Base-by-base conservation (phyloP, 2,329 filamentous ascomycete species). In the Ophidiomyces ophidiicola region DNA sequence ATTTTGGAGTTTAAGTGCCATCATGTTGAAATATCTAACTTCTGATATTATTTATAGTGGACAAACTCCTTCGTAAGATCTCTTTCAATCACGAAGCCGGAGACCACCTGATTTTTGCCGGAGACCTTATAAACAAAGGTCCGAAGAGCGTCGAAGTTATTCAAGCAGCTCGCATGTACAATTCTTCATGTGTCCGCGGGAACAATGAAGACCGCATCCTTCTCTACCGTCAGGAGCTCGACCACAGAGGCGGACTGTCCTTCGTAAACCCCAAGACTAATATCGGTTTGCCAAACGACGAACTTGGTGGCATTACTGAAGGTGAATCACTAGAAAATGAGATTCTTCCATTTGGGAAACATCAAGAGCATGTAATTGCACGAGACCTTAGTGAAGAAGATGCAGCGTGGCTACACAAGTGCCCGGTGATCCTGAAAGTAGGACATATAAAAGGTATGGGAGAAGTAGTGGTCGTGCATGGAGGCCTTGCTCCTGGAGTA, bases 181-280 rank as follows among this genome's bases (percentile, higher is more conserved):
- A 74, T 36, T 87, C 88, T 15, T 83, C 79, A 20, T 83, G 77
- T 46, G 85, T 96, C 6, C 78, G 88, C 36, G 90, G 90, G 12
- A 94, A 94, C 61, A 83, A 94, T 62, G 90, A 98, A 57, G 87
- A 96, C 57, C 72, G 78, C 15, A 69, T 94, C 14, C 69, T 96
- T n/a, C 69, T 80, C 6, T 71, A 77, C 1, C 72, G 77, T 44
- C 64, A 67, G 19, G 58, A 68, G 30, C 64, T 56, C 51, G 14
- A 31, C 29, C 11, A 23, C 17, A 11, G 11, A 14, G 25, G 30
- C 6, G 10, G 17, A 11, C 36, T 38, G 11, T 6, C 26, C 11
- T 26, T 18, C 5, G 18, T 14, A 4, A 14, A 21, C 3, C 33
- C 33, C 14, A 24, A 31, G 11, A 15, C 28, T 8, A 15, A 38